Conservation (phyloP, 1,284 basidiomycete species). For the Malassezia sympodialis region DNA sequence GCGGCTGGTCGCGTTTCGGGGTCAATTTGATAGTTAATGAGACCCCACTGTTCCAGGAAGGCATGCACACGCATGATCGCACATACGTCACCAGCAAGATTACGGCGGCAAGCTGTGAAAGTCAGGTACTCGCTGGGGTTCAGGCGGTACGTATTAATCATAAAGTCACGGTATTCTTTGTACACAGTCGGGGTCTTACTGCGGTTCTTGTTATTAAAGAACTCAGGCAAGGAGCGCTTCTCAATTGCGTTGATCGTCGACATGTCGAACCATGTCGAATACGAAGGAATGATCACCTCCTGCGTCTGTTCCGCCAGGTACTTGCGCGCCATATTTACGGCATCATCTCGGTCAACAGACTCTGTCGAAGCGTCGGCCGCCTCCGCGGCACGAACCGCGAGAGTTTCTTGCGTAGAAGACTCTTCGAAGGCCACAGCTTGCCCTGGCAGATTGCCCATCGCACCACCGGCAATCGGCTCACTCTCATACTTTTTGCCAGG, state of each 20-base stretch:
- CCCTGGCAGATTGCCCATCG: conserved; percentile 41
- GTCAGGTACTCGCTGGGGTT: conserved; percentile 93
- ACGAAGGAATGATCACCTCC: conserved; percentile 82
- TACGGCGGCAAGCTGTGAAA: conserved; percentile 88
- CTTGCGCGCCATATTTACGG: conserved; percentile 72
- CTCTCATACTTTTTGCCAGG: conserved; percentile 47
- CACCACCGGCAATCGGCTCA: conserved; percentile 35
- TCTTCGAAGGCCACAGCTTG: conserved; percentile 14
- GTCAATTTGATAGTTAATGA: conserved; percentile 99
- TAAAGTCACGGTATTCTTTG: conserved; percentile 99
- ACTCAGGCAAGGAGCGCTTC: conserved; percentile 84
- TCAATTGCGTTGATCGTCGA: conserved; percentile 85
- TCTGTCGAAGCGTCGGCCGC: conserved; percentile 52
- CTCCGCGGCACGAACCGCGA: conserved; percentile 25
- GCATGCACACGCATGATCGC: conserved; percentile 98
- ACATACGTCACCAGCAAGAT: conserved; percentile 94
- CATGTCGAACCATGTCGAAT: conserved; percentile 97
- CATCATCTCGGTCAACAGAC: conserved; percentile 49
- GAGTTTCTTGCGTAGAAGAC: conserved; percentile 18
- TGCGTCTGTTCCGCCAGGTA: conserved; percentile 96
- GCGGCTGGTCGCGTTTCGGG: conserved; percentile 88
- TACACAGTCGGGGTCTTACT: conserved; percentile 88
- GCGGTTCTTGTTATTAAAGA: conserved; percentile 85
- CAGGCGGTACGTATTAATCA: conserved; percentile 95
- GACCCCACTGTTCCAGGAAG: conserved; percentile 96